Conservation (phyloP, 192 early-diverging fungal species). For the Entomortierella parvispora region DNA sequence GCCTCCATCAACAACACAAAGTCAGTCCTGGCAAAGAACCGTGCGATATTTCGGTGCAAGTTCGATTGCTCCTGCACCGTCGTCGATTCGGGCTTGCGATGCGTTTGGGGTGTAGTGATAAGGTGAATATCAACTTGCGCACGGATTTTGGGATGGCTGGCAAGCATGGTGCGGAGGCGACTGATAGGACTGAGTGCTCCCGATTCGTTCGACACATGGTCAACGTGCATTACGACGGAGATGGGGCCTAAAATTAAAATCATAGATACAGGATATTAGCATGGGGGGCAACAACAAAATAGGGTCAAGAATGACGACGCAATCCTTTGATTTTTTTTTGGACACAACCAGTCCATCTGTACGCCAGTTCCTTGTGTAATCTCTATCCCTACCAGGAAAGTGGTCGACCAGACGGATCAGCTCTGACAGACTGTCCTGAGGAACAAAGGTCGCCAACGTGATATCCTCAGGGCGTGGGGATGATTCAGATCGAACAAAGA, state of each 20-base stretch:
- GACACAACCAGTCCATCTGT: neutral
- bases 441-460: slow-evolving; percentile 59
- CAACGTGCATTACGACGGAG: slow-evolving; percentile 62
- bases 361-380: neutral
- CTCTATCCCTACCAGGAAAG: slow-evolving; percentile 57
- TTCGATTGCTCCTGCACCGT: slow-evolving; percentile 47
- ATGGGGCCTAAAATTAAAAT: slow-evolving; percentile 56
- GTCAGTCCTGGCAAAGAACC: slow-evolving; percentile 60
- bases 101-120: slow-evolving; percentile 18
- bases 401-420: slow-evolving; percentile 56
- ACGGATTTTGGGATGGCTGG: slow-evolving; percentile 34
- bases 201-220: slow-evolving; percentile 13
- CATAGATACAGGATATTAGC: neutral
- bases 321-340: no score
- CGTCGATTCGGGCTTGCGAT: slow-evolving; percentile 17
- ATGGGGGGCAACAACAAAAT: neutral
- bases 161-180: slow-evolving; percentile 30
- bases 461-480: slow-evolving; percentile 57
- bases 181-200: slow-evolving; percentile 20
- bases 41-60: slow-evolving; percentile 61
- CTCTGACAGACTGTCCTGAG: slow-evolving; percentile 55
- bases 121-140: slow-evolving; percentile 57
- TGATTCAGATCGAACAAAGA: slow-evolving; percentile 38
- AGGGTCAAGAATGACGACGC: no score
- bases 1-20: slow-evolving; percentile 51